phyloP scores from a whole-genome alignment of 257 asterid species.

The Rauvolfia tetraphylla region DNA sequence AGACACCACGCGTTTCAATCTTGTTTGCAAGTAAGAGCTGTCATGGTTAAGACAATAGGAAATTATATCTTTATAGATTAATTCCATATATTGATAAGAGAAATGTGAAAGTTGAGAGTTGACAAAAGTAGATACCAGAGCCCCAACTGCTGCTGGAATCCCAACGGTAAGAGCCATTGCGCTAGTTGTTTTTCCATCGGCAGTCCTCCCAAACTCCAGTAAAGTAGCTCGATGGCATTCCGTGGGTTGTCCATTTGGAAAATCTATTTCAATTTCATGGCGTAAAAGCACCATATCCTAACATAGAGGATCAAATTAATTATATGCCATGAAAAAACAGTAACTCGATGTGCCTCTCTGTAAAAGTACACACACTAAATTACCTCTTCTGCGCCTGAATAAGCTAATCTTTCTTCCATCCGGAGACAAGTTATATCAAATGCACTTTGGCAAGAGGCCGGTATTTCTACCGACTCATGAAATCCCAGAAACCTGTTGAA shows the following conservation, averaged over 20 bases:
- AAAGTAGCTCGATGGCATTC: conserved; percentile 71
- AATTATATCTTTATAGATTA: neutral
- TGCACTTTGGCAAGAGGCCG: conserved; percentile 54
- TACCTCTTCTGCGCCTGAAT: conserved; percentile 69
- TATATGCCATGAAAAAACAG: neutral
- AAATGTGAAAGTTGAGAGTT: conserved; percentile 5
- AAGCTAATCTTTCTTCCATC: conserved; percentile 78
- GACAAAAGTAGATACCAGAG: conserved; percentile 56
- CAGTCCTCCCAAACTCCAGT: conserved; percentile 67
- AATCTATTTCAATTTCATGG: conserved; percentile 85
- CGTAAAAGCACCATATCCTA: conserved; percentile 94
- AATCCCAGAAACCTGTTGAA: conserved; percentile 64
- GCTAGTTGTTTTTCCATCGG: conserved; percentile 43
- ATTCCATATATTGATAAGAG: neutral
- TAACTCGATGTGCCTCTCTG: neutral
- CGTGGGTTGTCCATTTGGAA: conserved; percentile 48
- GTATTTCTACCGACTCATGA: conserved; percentile 61
- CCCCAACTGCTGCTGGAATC: conserved; percentile 93
- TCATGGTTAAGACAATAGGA: neutral
- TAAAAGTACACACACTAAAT: neutral
- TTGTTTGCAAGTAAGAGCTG: conserved; percentile 72
- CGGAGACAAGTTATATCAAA: conserved; percentile 72
- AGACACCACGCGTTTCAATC: conserved; percentile 58
- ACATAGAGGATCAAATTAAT: conserved; percentile 4
- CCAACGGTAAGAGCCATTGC: conserved; percentile 97